A percentile compares a stretch with the other conserved stretches of the same genome.
Conservation (phyloP, 164 flowering plant species). For the Liquidambar formosana region DNA sequence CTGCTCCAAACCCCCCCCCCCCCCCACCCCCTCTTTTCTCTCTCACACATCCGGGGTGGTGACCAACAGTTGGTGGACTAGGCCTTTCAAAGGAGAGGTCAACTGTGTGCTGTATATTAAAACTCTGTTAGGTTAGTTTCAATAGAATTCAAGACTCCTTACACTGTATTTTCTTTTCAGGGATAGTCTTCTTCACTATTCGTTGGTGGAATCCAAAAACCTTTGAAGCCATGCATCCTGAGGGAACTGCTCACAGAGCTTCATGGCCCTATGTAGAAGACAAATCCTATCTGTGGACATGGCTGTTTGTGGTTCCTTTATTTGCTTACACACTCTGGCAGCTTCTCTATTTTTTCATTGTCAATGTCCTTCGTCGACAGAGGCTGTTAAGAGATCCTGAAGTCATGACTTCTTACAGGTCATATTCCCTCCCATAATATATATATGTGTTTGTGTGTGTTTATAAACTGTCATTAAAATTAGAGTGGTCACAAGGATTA, state of each 20-base stretch:
- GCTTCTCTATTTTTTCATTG: slow-evolving; percentile 85
- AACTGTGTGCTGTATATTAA: too few species aligned
- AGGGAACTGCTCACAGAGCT: slow-evolving; percentile 58
- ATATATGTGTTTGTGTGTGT: too few species aligned
- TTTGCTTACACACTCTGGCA: slow-evolving; percentile 89
- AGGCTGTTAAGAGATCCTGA: slow-evolving; percentile 92
- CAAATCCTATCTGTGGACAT: slow-evolving; percentile 67
- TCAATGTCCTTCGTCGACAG: slow-evolving; percentile 87
- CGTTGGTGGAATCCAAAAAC: slow-evolving; percentile 95
- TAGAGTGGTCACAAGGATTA: background rate
- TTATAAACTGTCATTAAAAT: too few species aligned
- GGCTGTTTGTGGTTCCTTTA: slow-evolving; percentile 91
- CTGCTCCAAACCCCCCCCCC: too few species aligned
- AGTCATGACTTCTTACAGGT: slow-evolving; percentile 99
- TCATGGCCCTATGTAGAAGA: slow-evolving; percentile 94
- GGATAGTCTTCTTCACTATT: slow-evolving; percentile 88
- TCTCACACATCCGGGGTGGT: too few species aligned
- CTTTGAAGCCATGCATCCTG: slow-evolving; percentile 87
- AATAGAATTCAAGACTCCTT: background rate
- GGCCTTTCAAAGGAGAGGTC: too few species aligned
- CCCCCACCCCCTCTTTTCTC: too few species aligned
- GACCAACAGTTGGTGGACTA: too few species aligned
- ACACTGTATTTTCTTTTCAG: slow-evolving; percentile 31
- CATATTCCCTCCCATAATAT: background rate
- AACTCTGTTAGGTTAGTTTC: background rate